Conservation (phyloP, 2,329 filamentous ascomycete species). For the Exophiala sideris region DNA sequence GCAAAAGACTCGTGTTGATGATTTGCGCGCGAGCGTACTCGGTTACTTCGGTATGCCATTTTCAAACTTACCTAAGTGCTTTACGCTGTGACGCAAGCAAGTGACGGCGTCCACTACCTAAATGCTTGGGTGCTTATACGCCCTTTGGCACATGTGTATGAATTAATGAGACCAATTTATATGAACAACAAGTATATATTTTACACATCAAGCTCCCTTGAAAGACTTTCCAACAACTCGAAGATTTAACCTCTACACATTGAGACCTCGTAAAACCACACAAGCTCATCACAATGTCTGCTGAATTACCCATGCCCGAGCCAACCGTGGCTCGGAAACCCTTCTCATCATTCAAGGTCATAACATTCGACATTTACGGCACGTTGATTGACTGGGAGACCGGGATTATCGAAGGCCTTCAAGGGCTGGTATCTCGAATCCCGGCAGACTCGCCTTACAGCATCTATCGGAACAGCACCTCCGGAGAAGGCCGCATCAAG, state of each 20-base stretch:
- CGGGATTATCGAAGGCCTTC: conserved; percentile 58
- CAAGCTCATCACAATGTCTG: conserved; percentile 5
- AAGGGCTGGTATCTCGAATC: conserved; percentile 23
- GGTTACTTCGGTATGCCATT: neutral
- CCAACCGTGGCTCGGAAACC: conserved; percentile 20
- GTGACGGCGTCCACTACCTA: neutral
- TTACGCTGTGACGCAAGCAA: neutral
- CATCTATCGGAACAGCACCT: conserved; percentile 9
- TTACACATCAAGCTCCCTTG: neutral
- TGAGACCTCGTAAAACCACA: neutral
- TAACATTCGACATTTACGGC: conserved; percentile 77
- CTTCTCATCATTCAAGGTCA: conserved; percentile 36
- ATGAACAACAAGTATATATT: conserved; percentile 1
- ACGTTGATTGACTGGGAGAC: conserved; percentile 75
- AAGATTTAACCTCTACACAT: neutral
- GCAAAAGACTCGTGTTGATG: neutral
- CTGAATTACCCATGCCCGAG: conserved; percentile 16
- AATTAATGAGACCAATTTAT: conserved; percentile 1
- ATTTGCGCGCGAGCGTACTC: neutral
- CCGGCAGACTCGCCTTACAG: conserved; percentile 5
- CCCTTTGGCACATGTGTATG: conserved; percentile 13
- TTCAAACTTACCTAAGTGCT: neutral
- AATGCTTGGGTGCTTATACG: neutral
- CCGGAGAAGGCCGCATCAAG: neutral
- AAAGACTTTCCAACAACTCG: neutral